A percentile compares a stretch with the other conserved stretches of the same genome.
These are phyloP conservation scores for Eucalyptus virginea DNA, from an alignment of 345 rosid species.

Conservation along the genomic window DNA sequence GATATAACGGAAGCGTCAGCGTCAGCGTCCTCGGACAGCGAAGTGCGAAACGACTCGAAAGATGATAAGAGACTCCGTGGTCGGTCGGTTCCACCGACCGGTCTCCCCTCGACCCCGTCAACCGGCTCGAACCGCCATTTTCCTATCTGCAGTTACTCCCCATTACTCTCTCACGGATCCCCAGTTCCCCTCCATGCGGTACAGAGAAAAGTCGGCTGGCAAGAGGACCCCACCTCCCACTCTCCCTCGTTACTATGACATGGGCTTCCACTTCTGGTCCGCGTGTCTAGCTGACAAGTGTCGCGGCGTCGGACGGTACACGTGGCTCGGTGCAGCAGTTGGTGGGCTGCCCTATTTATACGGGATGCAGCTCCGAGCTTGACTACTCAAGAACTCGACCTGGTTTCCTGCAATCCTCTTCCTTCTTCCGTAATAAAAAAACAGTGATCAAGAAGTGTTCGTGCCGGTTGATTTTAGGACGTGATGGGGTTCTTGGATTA, in stretches of 20 bases:
- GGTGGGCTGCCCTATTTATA: background rate
- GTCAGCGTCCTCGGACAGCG: background rate
- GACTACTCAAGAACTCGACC: background rate
- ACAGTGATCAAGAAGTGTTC: background rate
- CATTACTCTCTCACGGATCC: background rate
- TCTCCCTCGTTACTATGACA: background rate
- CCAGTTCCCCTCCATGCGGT: background rate
- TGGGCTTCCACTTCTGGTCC: background rate
- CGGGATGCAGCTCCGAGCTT: background rate
- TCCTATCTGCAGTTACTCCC: background rate
- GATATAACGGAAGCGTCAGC: background rate
- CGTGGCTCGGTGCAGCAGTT: background rate
- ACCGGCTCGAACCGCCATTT: background rate
- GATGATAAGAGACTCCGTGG: background rate
- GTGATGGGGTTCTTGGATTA: slow-evolving; percentile 7
- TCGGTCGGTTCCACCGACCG: background rate
- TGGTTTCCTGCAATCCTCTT: background rate
- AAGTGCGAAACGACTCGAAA: background rate
- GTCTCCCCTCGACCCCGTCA: background rate
- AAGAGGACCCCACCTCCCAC: background rate
- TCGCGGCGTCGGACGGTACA: background rate
- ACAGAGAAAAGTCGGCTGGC: background rate
- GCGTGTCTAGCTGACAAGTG: background rate
- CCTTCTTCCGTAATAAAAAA: background rate
- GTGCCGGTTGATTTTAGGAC: background rate